These are phyloP conservation scores for Cucurbita argyrosperma DNA, from an alignment of 306 rosid species.

Conservation along the genomic window DNA sequence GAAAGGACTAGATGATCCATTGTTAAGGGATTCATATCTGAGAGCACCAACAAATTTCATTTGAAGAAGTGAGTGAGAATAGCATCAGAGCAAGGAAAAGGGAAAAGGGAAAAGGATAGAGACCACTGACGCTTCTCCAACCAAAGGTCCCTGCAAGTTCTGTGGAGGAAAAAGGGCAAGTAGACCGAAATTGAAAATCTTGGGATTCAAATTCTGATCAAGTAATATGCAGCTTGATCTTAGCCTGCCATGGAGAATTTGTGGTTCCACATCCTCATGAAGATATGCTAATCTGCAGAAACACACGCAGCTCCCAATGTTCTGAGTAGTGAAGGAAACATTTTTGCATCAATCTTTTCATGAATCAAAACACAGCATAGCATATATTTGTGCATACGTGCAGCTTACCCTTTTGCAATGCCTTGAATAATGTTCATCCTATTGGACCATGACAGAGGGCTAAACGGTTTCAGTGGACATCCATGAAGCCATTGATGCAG, in stretches of 20 bases:
- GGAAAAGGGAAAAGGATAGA: conserved; percentile 7
- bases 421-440: conserved; percentile 40
- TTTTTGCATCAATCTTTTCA: background rate
- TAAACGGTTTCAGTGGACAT: conserved; percentile 17
- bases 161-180: conserved; percentile 21
- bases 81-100: background rate
- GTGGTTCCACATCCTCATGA: conserved; percentile 50
- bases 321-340: background rate
- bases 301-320: background rate
- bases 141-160: conserved; percentile 8
- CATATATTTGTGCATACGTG: background rate
- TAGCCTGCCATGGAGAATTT: conserved; percentile 36
- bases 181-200: conserved; percentile 41
- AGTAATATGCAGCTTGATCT: conserved; percentile 41
- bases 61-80: background rate
- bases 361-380: background rate
- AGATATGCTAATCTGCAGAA: conserved; percentile 54
- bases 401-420: conserved; percentile 58
- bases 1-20: conserved; percentile 13
- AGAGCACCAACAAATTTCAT: background rate
- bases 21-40: conserved; percentile 27
- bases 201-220: conserved; percentile 45
- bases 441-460: conserved; percentile 47
- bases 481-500: conserved; percentile 55
- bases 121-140: conserved; percentile 27